These are phyloP conservation scores for Luvunga scandens DNA, from an alignment of 345 rosid species.

Conservation along the genomic window DNA sequence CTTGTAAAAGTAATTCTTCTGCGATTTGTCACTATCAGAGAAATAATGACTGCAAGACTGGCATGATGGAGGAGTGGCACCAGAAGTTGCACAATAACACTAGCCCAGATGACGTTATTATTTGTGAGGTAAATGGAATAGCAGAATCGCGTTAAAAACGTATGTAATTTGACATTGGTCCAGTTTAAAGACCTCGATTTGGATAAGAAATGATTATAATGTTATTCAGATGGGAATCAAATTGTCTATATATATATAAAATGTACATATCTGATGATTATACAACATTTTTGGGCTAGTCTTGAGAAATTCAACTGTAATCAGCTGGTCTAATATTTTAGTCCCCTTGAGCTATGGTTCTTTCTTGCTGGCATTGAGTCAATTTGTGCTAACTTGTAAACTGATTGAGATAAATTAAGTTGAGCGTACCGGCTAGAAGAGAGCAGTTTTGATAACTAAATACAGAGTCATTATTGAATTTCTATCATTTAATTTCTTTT, in stretches of 20 bases:
- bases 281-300: background rate
- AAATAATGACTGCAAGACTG: conserved; percentile 40
- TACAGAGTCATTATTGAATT: background rate
- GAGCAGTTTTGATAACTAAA: background rate
- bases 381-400: background rate
- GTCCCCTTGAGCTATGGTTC: background rate
- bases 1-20: background rate
- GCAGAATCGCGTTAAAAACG: background rate
- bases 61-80: conserved; percentile 58
- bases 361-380: conserved; percentile 3
- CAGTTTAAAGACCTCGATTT: background rate
- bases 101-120: conserved; percentile 47
- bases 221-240: background rate
- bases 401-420: background rate
- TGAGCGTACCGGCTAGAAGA: conserved; percentile 3
- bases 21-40: conserved; percentile 25
- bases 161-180: background rate
- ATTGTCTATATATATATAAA: background rate
- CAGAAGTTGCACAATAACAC: conserved; percentile 49
- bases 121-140: conserved; percentile 40
- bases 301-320: background rate
- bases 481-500: conserved; percentile 7
- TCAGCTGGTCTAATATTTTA: background rate
- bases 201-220: background rate
- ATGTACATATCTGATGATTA: background rate